Conservation (phyloP, 2,329 filamentous ascomycete species). For the Chaetomiaceae sp. region DNA sequence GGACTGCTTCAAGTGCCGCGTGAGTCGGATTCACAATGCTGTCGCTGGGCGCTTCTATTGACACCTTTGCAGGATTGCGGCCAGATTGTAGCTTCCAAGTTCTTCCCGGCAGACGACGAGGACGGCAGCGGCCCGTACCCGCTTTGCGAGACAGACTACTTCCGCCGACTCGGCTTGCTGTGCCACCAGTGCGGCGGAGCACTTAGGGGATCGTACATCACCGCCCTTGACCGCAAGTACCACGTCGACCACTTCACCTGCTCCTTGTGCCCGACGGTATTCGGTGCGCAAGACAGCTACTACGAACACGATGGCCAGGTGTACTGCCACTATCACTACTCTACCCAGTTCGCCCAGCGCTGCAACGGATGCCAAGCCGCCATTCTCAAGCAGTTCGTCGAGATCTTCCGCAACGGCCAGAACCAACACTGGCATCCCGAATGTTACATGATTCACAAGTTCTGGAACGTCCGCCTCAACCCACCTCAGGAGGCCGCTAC, state of each 20-base stretch:
- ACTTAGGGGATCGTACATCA: slow-evolving; percentile 94
- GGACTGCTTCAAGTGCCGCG: slow-evolving; percentile 96
- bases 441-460: slow-evolving; percentile 99
- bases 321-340: slow-evolving; percentile 98
- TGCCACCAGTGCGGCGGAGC: slow-evolving; percentile 91
- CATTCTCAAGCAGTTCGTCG: slow-evolving; percentile 97
- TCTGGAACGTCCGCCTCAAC: slow-evolving; percentile 93
- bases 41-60: neutral
- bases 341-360: slow-evolving; percentile 90
- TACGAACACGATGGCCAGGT: slow-evolving; percentile 97
- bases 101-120: slow-evolving; percentile 94
- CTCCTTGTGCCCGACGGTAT: slow-evolving; percentile 94
- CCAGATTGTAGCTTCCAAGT: slow-evolving; percentile 96
- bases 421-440: slow-evolving; percentile 99
- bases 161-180: slow-evolving; percentile 82
- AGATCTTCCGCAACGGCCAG: slow-evolving; percentile 95
- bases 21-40: slow-evolving; percentile 44
- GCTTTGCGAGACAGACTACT: slow-evolving; percentile 97
- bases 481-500: slow-evolving; percentile 51
- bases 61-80: slow-evolving; percentile 71
- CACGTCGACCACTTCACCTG: slow-evolving; percentile 99
- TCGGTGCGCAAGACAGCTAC: slow-evolving; percentile 96
- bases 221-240: slow-evolving; percentile 94
- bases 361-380: slow-evolving; percentile 97
- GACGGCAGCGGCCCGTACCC: slow-evolving; percentile 84